Conservation (phyloP, 1,284 basidiomycete genomes). For the Jaminaea rosea region DNA sequence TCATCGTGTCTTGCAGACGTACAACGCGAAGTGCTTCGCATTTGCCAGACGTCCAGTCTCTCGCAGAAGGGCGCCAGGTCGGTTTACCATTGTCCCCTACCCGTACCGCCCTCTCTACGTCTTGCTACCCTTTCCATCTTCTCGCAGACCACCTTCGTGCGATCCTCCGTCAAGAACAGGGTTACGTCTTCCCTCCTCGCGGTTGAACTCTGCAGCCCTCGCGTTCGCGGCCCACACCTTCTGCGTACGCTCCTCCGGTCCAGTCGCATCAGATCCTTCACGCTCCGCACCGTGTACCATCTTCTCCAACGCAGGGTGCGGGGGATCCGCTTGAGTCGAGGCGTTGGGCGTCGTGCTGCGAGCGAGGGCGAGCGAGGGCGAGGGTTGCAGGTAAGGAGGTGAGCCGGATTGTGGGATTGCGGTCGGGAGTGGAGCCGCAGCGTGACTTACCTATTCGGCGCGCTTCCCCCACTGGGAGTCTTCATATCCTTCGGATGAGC, state of each 20-base stretch:
- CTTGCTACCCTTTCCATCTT: slow-evolving; percentile 7
- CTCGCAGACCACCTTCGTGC: slow-evolving; percentile 16
- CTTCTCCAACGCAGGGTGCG: slow-evolving; percentile 15
- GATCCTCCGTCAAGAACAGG: slow-evolving; percentile 23
- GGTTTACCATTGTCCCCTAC: too few relatives aligned
- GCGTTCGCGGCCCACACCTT: slow-evolving; percentile 21
- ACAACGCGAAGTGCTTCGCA: too few relatives aligned
- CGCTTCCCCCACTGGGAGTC: too few relatives aligned
- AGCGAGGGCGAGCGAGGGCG: too few relatives aligned
- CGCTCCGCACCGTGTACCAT: slow-evolving; percentile 22
- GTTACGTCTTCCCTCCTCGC: slow-evolving; percentile 19
- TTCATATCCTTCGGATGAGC: slow-evolving; percentile 14
- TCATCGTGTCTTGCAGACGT: too few relatives aligned
- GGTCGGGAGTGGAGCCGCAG: too few relatives aligned
- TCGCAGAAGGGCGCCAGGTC: too few relatives aligned
- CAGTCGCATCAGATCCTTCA: slow-evolving; percentile 19
- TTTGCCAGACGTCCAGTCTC: too few relatives aligned
- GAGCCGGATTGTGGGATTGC: too few relatives aligned
- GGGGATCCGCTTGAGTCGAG: slow-evolving; percentile 12
- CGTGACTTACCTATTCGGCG: too few relatives aligned
- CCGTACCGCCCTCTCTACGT: background rate
- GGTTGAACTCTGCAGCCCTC: slow-evolving; percentile 23
- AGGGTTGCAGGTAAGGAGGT: too few relatives aligned
- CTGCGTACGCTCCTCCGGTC: slow-evolving; percentile 18
- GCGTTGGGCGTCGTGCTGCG: slow-evolving; percentile 7